Evolutionary conservation across 208 protist species (phyloP), one percentile per base, ranked within the genome.

Genomic region (Trypanosoma platydactyli): DNA sequence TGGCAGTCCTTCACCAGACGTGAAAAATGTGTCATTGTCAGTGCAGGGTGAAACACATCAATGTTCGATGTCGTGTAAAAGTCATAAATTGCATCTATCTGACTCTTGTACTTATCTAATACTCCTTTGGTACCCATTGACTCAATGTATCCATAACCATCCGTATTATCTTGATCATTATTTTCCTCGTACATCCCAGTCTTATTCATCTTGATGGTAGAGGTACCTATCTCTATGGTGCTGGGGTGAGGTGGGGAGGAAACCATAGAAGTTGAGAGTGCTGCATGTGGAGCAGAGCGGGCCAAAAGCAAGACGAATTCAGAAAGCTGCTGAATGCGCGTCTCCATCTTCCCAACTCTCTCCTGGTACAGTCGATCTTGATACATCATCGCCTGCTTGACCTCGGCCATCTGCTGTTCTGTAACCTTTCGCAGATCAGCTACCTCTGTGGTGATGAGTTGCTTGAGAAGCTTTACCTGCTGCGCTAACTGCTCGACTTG

Each of bases 1-100:
- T 60, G 54, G 53, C 70, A 77, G 58, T 92, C 82, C 50, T 70
- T 76, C 42, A 84, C 64, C 46, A 92, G 59, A 20, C 49, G 66
- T 18, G 80, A 77, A 66, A 92, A 87, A 29, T 85, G 62, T 25
- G 54, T 33, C 25, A 89, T 56, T 6, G 68, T 68, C 78, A 92
- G 84, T 16, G 48, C 44, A n/a, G 78, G 80, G 24, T 81, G 70
- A 45, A 87, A 68, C 38, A 74, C 46, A 25, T 79, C 66, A 53
- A 59, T 66, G 22, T 40, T 57, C 16, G 64, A 64, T 5, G 59
- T 50, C 24, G 82, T 81, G 64, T 89, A 92, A 62, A 82, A 85
- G 40, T 80, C 68, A 58, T 81, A 92, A 3, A 89, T 76, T 5
- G 53, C 41, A 29, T 80, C 62, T 7, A 89, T 57, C 13, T 68